phyloP scores from a whole-genome alignment of 140 eudicot species.

The Flaveria floridana region DNA sequence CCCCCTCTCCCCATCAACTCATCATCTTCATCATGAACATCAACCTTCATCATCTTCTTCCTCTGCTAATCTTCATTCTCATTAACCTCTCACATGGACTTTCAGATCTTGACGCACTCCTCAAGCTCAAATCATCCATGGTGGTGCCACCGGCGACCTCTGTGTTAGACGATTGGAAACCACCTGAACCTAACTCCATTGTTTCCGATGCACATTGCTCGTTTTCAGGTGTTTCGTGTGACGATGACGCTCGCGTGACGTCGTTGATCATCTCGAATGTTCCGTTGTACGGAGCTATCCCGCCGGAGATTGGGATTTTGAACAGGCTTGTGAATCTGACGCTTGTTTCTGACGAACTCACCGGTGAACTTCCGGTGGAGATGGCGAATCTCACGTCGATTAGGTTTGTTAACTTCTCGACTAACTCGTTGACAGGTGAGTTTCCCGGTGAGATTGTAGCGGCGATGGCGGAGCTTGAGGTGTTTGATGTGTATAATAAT shows the following conservation, averaged over 20 bases:
- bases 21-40: neutral
- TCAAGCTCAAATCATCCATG: conserved; percentile 62
- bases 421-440: conserved; percentile 45
- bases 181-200: conserved; percentile 24
- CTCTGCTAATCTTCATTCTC: conserved; percentile 13
- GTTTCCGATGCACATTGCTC: conserved; percentile 51
- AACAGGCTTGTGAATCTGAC: conserved; percentile 50
- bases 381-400: conserved; percentile 39
- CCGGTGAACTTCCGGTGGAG: conserved; percentile 64
- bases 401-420: conserved; percentile 48
- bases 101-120: conserved; percentile 55
- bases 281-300: conserved; percentile 55
- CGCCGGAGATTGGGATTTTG: conserved; percentile 61
- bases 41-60: neutral
- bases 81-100: conserved; percentile 13
- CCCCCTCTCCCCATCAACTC: neutral
- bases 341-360: conserved; percentile 48
- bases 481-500: conserved; percentile 67
- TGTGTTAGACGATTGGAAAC: conserved; percentile 53
- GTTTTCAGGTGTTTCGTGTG: conserved; percentile 75
- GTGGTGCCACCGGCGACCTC: conserved; percentile 40
- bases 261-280: conserved; percentile 43
- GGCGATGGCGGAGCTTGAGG: conserved; percentile 46
- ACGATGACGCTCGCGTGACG: conserved; percentile 43
- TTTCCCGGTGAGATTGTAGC: conserved; percentile 51